Evolutionary conservation across 1,284 basidiomycete genomes (phyloP).

Genomic region (Exobasidium rhododendri): DNA sequence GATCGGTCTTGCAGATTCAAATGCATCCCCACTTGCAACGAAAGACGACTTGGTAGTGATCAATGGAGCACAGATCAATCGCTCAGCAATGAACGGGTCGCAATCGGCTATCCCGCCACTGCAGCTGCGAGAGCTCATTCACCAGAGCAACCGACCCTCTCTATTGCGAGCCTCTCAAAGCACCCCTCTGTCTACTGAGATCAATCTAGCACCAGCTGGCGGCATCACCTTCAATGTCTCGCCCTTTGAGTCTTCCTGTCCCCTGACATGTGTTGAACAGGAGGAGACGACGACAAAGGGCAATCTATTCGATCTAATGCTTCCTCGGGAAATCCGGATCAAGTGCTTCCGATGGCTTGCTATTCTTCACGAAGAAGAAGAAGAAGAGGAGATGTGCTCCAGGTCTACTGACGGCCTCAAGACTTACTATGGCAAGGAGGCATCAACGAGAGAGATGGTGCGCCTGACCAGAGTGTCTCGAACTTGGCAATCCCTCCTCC

Average conservation of each 20-base stretch:
- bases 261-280: neutral
- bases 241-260: neutral
- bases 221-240: constrained; percentile 6
- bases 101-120: no score
- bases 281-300: neutral
- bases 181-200: constrained; percentile 2
- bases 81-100: neutral
- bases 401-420: neutral
- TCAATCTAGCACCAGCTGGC: constrained; percentile 9
- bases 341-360: neutral
- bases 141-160: no score
- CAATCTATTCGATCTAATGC: constrained; percentile 11
- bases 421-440: neutral
- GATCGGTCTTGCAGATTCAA: neutral
- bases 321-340: constrained; percentile 12
- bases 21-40: neutral
- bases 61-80: neutral
- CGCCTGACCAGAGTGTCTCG: constrained; percentile 2
- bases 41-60: no score
- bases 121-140: no score
- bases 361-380: constrained; percentile 4
- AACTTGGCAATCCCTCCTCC: constrained; percentile 10
- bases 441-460: constrained; percentile 12
- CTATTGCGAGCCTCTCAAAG: constrained; percentile 10
- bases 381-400: neutral